These are phyloP conservation scores for Tetradesmus lagerheimii DNA, from an alignment of 139 green algal species.

Conservation along the genomic window DNA sequence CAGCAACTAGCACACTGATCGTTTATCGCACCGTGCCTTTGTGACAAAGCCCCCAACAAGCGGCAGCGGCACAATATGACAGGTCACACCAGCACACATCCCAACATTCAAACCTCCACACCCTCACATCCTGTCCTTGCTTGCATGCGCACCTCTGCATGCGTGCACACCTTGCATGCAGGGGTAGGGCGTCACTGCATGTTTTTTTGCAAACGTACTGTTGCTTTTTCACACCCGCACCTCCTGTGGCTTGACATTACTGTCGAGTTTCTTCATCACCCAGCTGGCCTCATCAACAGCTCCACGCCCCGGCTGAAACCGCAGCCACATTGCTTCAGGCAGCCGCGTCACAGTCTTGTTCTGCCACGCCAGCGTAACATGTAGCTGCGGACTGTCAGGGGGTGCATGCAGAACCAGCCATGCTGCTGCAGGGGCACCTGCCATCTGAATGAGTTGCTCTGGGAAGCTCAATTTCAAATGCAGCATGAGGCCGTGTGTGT, in stretches of 20 bases:
- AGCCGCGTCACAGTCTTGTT: slow-evolving; percentile 77
- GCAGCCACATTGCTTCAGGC: slow-evolving; percentile 68
- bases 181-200: no score
- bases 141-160: no score
- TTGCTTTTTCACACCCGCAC: slow-evolving; percentile 52
- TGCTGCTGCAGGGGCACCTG: slow-evolving; percentile 55
- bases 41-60: no score
- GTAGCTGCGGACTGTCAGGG: slow-evolving; percentile 12
- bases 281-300: slow-evolving; percentile 58
- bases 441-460: slow-evolving; percentile 10
- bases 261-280: slow-evolving; percentile 69
- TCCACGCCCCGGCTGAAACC: slow-evolving; percentile 40
- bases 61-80: no score
- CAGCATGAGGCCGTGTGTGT: background rate
- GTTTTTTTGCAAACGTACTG: no score
- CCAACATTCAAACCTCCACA: no score
- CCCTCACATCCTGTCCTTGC: no score
- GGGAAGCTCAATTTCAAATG: slow-evolving; percentile 32
- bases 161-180: no score
- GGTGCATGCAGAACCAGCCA: slow-evolving; percentile 54
- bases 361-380: slow-evolving; percentile 58
- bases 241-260: slow-evolving; percentile 57
- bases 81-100: no score
- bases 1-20: no score
- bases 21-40: no score